Conservation (phyloP, 345 rosid species). For the Raphanus sativus region DNA sequence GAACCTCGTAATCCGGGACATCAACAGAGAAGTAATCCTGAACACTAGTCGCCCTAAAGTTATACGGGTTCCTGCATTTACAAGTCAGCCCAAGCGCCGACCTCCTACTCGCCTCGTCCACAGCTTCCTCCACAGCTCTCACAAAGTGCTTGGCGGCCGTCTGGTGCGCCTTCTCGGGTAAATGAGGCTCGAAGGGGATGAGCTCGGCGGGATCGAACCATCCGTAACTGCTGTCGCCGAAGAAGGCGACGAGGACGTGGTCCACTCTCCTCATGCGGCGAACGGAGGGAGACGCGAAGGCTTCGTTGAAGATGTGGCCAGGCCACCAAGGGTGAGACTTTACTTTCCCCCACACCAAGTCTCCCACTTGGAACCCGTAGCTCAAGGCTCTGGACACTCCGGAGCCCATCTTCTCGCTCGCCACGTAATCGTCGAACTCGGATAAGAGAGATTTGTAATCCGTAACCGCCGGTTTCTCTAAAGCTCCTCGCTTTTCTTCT, state of each 20-base stretch:
- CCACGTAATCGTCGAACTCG: conserved; percentile 89
- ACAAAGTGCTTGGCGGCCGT: conserved; percentile 62
- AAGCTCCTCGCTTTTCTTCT: conserved; percentile 13
- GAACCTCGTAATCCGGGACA: conserved; percentile 83
- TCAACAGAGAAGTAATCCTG: conserved; percentile 80
- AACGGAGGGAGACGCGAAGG: conserved; percentile 76
- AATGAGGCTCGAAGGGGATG: conserved; percentile 68
- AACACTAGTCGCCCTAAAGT: conserved; percentile 64
- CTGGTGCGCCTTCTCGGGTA: conserved; percentile 72
- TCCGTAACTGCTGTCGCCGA: conserved; percentile 97
- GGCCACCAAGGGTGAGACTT: conserved; percentile 99
- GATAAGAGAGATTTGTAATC: conserved; percentile 63
- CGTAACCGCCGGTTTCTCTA: conserved; percentile 13
- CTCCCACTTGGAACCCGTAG: conserved; percentile 87
- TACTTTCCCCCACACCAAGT: conserved; percentile 99
- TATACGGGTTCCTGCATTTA: conserved; percentile 74
- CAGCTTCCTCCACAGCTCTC: conserved; percentile 93
- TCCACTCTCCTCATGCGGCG: conserved; percentile 82
- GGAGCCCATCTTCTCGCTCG: conserved; percentile 66
- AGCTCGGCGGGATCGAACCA: conserved; percentile 99
- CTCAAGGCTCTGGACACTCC: conserved; percentile 73
- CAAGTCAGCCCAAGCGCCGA: conserved; percentile 79
- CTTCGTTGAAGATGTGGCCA: conserved; percentile 92
- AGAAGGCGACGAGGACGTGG: conserved; percentile 89
- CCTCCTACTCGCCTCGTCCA: conserved; percentile 83